Evolutionary conservation across 352 stramenopile genomes (phyloP).

Genomic region (Globisporangium acanthophoron): DNA sequence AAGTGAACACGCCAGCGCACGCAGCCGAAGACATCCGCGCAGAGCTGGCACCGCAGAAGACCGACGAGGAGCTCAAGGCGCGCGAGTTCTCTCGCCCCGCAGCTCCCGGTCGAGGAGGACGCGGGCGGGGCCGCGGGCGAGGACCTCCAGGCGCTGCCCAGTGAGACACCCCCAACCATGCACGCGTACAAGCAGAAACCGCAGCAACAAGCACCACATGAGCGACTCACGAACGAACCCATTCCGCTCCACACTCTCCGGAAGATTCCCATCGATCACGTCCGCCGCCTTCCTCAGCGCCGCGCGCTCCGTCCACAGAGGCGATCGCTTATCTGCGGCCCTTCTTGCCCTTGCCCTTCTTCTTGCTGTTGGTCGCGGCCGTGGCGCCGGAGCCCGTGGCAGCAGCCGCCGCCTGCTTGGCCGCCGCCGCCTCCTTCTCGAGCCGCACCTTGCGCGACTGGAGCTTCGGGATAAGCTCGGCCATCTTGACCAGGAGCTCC

Average conservation of each 20-base stretch:
- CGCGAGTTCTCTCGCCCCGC: slow-evolving; percentile 72
- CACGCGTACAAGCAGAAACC: too few relatives aligned
- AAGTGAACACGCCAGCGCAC: slow-evolving; percentile 60
- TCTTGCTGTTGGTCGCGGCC: slow-evolving; percentile 51
- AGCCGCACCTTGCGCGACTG: slow-evolving; percentile 76
- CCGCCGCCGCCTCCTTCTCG: slow-evolving; percentile 61
- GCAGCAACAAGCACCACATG: background rate
- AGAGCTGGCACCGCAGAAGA: slow-evolving; percentile 44
- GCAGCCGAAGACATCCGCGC: slow-evolving; percentile 63
- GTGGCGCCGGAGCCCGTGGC: slow-evolving; percentile 22
- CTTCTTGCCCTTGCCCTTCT: slow-evolving; percentile 86
- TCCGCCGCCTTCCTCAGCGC: background rate
- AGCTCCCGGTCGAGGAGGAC: slow-evolving; percentile 53
- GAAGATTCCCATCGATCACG: background rate
- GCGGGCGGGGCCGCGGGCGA: slow-evolving; percentile 51
- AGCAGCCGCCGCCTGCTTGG: slow-evolving; percentile 30
- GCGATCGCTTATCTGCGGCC: slow-evolving; percentile 50
- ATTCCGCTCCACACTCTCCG: background rate
- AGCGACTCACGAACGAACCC: too few relatives aligned
- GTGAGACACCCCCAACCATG: background rate
- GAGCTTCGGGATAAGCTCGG: slow-evolving; percentile 80
- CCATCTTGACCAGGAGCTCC: slow-evolving; percentile 77
- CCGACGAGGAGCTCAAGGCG: slow-evolving; percentile 55
- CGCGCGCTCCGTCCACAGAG: background rate
- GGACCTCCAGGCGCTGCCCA: slow-evolving; percentile 16